Conservation (phyloP, 2,329 filamentous ascomycete species). For the Phoma sp. region DNA sequence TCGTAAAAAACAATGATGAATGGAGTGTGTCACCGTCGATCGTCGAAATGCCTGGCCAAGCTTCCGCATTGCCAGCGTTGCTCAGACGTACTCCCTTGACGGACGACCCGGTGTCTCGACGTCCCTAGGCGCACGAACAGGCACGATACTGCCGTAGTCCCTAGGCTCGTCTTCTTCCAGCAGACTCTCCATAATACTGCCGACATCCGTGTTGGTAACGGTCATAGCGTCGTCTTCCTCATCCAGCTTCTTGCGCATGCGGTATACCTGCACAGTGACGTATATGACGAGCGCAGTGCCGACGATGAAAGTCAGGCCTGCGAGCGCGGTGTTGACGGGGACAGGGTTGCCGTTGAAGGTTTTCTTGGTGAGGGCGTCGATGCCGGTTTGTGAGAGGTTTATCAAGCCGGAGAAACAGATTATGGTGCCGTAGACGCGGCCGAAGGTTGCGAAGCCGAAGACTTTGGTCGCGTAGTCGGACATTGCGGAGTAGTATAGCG, state of each 20-base stretch:
- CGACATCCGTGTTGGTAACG: conserved; percentile 74
- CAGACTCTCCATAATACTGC: conserved; percentile 58
- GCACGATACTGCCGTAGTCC: conserved; percentile 35
- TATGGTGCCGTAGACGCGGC: conserved; percentile 86
- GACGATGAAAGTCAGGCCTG: conserved; percentile 66
- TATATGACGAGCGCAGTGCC: conserved; percentile 67
- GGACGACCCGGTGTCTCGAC: conserved; percentile 1
- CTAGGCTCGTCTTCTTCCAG: conserved; percentile 46
- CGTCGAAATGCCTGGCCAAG: too few species aligned
- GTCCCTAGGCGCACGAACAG: neutral
- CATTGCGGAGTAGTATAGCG: conserved; percentile 89
- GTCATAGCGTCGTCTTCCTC: conserved; percentile 58
- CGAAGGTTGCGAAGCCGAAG: conserved; percentile 88
- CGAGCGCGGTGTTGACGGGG: conserved; percentile 75
- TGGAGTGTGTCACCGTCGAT: too few species aligned
- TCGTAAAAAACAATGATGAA: too few species aligned
- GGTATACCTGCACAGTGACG: conserved; percentile 41
- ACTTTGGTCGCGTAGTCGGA: conserved; percentile 90
- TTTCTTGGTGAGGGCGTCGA: conserved; percentile 78
- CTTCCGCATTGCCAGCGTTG: too few species aligned
- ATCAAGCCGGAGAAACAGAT: conserved; percentile 83
- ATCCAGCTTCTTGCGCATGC: conserved; percentile 41
- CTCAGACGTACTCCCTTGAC: conserved; percentile 7
- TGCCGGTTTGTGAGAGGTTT: conserved; percentile 80
- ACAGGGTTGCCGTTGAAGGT: conserved; percentile 75